phyloP scores from a whole-genome alignment of 371 early-diverging fungal species.

The Mortierella sp. region DNA sequence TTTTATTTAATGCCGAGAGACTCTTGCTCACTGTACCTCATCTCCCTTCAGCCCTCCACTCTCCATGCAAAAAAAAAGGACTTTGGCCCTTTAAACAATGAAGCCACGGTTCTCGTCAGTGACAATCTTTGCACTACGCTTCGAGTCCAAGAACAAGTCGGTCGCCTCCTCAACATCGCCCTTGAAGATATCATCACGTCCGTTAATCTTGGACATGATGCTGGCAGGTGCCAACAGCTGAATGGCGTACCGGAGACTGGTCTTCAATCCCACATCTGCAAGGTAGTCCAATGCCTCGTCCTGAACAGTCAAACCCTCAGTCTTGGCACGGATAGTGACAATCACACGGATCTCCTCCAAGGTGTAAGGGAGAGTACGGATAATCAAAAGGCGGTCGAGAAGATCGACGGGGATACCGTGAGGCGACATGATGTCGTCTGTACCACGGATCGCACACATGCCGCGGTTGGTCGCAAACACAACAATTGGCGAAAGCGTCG shows the following conservation, averaged over 20 bases:
- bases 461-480: slow-evolving; percentile 98
- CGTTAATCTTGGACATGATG: slow-evolving; percentile 89
- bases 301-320: slow-evolving; percentile 84
- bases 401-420: slow-evolving; percentile 99
- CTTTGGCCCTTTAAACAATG: slow-evolving; percentile 24
- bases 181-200: slow-evolving; percentile 81
- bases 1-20: slow-evolving; percentile 3
- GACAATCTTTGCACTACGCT: slow-evolving; percentile 83
- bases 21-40: neutral
- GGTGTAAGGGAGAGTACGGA: slow-evolving; percentile 94
- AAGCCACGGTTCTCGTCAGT: slow-evolving; percentile 59
- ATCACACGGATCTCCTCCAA: slow-evolving; percentile 94
- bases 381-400: slow-evolving; percentile 96
- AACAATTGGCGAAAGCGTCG: slow-evolving; percentile 96
- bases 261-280: slow-evolving; percentile 87
- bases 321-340: slow-evolving; percentile 92
- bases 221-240: slow-evolving; percentile 96
- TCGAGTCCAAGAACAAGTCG: slow-evolving; percentile 93
- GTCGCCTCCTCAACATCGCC: slow-evolving; percentile 91
- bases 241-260: slow-evolving; percentile 96
- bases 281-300: slow-evolving; percentile 84
- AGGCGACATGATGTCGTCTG: slow-evolving; percentile 91
- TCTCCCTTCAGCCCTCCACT: neutral
- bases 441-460: slow-evolving; percentile 95
- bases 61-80: neutral